Base-by-base conservation (phyloP, 352 stramenopile genomes). In the Phytophthora sojae region DNA sequence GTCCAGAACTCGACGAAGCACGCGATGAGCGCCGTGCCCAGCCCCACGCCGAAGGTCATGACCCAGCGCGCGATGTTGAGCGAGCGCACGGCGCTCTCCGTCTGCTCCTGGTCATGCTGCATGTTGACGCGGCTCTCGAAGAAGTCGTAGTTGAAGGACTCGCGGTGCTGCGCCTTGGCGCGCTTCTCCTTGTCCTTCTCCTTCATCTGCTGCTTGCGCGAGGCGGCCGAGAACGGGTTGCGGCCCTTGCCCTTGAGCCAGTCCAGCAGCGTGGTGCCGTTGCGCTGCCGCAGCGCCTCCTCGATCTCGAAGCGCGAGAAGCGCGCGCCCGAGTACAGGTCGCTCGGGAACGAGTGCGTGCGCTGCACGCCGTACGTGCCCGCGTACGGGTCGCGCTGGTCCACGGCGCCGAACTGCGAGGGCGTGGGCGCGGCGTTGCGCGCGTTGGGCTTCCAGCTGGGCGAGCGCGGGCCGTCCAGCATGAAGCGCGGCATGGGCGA, bases 21-120 rank as follows among this genome's bases (percentile, higher is more conserved):
- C 8, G 96, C 97, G 35, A 99, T 90, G 6, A 98, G 52, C 0
- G 93, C 97, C 26, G 98, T 98, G 52, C 92, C 72, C 2, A 99
- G 78, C 0, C 97, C 97, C 47, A 99, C 97, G 21, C 93, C 72
- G 60, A 99, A 96, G 1, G 97, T 99, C 80, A 99, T 92, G 64
- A 96, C 73, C 97, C 97, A 99, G n/a, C 96, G 87, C 1, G 82
- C 82, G 47, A 96, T 87, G 61, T 94, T 95, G 42, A 96, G 79
- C 67, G 87, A 86, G 26, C 85, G 86, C 58, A 96, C 87, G 2
- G 73, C 73, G 23, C 88, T 82, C 68, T 96, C 89, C 0, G 79
- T 91, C 71, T 92, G 84, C 57, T 95, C 88, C 60, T 95, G 86
- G 61, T 96, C 89, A 78, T 95, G 84, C 73, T 96, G 87, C 77